Conservation (phyloP, 2,329 filamentous ascomycete genomes). For the Chaetomium strumarium region DNA sequence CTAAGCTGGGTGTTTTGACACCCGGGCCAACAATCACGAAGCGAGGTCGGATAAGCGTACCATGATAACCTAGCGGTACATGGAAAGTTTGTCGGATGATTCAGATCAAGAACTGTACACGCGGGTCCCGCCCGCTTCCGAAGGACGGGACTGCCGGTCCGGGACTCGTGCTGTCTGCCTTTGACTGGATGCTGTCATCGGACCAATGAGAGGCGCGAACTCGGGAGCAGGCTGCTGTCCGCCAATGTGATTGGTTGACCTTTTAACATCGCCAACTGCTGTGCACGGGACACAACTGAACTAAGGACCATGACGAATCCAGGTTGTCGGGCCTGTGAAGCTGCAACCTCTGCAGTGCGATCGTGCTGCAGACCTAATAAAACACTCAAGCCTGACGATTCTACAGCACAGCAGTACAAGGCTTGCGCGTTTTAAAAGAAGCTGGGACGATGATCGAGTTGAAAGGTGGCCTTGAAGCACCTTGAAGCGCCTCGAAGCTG, state of each 20-base stretch:
- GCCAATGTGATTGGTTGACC: conserved; percentile 6
- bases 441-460: no score
- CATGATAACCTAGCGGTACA: no score
- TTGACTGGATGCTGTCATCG: background rate
- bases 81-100: no score
- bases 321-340: conserved; percentile 3
- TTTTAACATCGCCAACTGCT: background rate
- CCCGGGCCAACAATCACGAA: no score
- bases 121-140: no score
- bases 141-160: background rate
- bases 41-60: no score
- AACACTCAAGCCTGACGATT: no score
- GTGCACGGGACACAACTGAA: background rate
- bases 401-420: background rate
- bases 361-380: background rate
- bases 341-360: background rate
- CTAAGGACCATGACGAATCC: background rate
- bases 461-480: no score
- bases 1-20: no score
- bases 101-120: no score
- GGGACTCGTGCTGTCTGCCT: background rate
- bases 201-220: conserved; percentile 4
- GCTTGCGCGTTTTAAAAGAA: background rate
- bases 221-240: background rate
- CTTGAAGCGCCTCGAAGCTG: no score